These are phyloP conservation scores for Akanthomyces muscarius DNA, from an alignment of 2,329 filamentous ascomycete species.

Conservation along the genomic window DNA sequence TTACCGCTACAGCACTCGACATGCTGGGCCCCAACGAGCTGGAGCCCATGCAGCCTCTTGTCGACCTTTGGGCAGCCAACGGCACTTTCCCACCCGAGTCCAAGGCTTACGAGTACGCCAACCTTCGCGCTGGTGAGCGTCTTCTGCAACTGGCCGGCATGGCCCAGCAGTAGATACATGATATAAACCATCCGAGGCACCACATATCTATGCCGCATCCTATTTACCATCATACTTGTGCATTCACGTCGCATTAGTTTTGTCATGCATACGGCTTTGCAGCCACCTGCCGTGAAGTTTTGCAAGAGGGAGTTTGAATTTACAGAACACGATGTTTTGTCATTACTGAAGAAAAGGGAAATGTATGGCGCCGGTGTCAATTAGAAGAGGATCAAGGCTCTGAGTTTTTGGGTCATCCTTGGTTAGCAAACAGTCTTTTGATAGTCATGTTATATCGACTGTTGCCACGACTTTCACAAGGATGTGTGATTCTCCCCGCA, in stretches of 20 bases:
- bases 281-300: background rate
- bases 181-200: background rate
- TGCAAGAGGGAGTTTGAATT: conserved; percentile 9
- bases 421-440: background rate
- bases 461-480: background rate
- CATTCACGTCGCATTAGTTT: conserved; percentile 6
- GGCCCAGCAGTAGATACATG: conserved; percentile 22
- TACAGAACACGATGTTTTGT: background rate
- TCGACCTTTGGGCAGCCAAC: conserved; percentile 87
- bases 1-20: conserved; percentile 74
- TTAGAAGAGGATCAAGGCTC: background rate
- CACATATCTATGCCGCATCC: background rate
- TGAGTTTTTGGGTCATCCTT: background rate
- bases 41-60: conserved; percentile 91
- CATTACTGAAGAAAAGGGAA: background rate
- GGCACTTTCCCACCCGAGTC: conserved; percentile 78
- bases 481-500: background rate
- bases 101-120: conserved; percentile 63
- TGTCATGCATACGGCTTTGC: conserved; percentile 8
- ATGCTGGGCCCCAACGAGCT: conserved; percentile 86
- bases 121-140: conserved; percentile 56
- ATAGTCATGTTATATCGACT: background rate
- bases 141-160: conserved; percentile 47
- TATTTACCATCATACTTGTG: conserved; percentile 14
- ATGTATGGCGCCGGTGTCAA: conserved; percentile 1